Evolutionary conservation across 106 monocot genomes (phyloP), one percentile per base, ranked within the genome.

Genomic region (Alisma plantagoaquatica): DNA sequence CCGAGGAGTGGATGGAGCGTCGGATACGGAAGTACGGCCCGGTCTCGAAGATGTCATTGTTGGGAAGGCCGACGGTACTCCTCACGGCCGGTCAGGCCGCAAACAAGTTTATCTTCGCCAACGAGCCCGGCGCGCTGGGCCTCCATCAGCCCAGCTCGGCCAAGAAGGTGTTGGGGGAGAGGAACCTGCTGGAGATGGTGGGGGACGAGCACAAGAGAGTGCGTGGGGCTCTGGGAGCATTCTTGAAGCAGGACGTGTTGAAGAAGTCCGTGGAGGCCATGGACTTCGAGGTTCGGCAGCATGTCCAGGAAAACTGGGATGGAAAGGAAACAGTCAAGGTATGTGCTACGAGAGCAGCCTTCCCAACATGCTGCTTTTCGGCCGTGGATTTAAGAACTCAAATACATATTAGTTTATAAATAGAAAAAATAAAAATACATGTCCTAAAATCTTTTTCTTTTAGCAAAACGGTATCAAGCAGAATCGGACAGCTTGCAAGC

Each of bases 21-120:
- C 23, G 63, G 20, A 48, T 61, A 1, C 10, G 22, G 2, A 60
- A 55, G 54, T 67, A 66, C 22, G 60, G 73, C 10, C 73, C 73
- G 1, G 23, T 73, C 3, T 73, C 66, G 15, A 73, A 73, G 46
- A 38, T 12, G 10, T 33, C 46, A 2, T 61, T 66, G 14, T 73
- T 73, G 10, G 73, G 66, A 3, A 6, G 22, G 17, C 65, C 60
- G 38, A 60, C 66, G 2, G 11, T 73, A 17, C 26, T 73, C n/a
- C 16, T 66, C 14, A n/a, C n/a, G n/a, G 38, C 60, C 8, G 66
- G 66, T 0, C 33, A 28, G 24, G 60, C 66, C 2, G 73, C 66
- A 2, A 76, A 76, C 70, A 76, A 65, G 50, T 33, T 70, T 33
- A 15, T 76, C 3, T 76, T 76, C 54, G 8, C 29, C 22, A 49